Percentiles rank a stretch among this genome's conserved stretches.
phyloP scores from a whole-genome alignment of 2,329 filamentous ascomycete species.

The Stemphylium lycopersici region DNA sequence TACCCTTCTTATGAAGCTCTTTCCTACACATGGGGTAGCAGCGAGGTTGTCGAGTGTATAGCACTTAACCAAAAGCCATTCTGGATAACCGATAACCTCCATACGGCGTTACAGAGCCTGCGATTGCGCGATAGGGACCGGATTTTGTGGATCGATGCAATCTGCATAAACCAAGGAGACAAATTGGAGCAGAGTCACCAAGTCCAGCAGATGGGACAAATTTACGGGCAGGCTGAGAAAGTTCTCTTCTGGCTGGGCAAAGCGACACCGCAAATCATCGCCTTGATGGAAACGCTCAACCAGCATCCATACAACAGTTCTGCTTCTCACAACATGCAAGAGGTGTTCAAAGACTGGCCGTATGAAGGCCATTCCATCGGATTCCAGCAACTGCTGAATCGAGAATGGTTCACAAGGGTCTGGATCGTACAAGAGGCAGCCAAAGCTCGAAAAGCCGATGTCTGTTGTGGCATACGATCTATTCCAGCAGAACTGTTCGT shows the following conservation, averaged over 20 bases:
- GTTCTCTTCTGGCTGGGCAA: not conserved
- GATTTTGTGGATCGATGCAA: not conserved
- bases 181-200: not conserved
- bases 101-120: not conserved
- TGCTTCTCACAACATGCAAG: not conserved
- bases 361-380: not conserved
- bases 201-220: not conserved
- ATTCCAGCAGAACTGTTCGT: constrained; percentile 20
- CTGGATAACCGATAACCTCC: not conserved
- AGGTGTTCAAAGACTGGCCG: not conserved
- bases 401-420: constrained; percentile 26
- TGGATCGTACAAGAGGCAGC: constrained; percentile 35
- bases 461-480: constrained; percentile 16
- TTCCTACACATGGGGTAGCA: not conserved
- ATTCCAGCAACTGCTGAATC: not conserved
- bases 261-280: not conserved
- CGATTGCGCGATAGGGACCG: not conserved
- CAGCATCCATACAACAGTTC: not conserved
- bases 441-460: constrained; percentile 20
- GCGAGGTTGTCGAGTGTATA: not conserved
- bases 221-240: not conserved
- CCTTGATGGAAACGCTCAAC: not conserved
- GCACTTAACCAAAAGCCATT: not conserved
- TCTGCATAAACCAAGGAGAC: not conserved
- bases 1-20: not conserved